Percentiles rank a stretch among this genome's conserved stretches.
phyloP scores from a whole-genome alignment of 2,329 filamentous ascomycete genomes.

The Atkinsonella hypoxylon region DNA sequence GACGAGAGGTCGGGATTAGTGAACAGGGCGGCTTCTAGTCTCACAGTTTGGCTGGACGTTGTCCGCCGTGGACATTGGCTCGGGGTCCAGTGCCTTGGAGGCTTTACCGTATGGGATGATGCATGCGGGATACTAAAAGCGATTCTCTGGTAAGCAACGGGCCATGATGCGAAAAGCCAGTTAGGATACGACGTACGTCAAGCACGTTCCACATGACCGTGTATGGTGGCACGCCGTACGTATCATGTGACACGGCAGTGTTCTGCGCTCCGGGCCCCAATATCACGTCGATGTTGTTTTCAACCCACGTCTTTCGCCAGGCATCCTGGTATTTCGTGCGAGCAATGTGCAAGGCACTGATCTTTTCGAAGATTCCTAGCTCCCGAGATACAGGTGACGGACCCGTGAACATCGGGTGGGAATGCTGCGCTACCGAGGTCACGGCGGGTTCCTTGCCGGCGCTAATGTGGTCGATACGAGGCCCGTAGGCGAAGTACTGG shows the following conservation, averaged over 20 bases:
- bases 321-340: conserved; percentile 19
- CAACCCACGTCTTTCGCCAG: conserved; percentile 29
- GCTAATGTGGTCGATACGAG: neutral
- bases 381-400: conserved; percentile 5
- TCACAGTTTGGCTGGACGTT: conserved; percentile 1
- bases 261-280: conserved; percentile 35
- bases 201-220: conserved; percentile 39
- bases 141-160: too few species aligned
- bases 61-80: conserved; percentile 3
- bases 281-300: conserved; percentile 35
- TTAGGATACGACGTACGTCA: conserved; percentile 26
- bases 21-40: neutral
- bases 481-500: neutral
- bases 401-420: neutral
- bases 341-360: conserved; percentile 11
- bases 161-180: neutral
- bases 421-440: neutral
- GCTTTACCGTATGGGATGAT: conserved; percentile 33
- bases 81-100: conserved; percentile 2
- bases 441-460: conserved; percentile 1
- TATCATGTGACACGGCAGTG: conserved; percentile 40
- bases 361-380: conserved; percentile 22
- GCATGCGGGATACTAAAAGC: conserved; percentile 34
- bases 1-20: too few species aligned
- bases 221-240: conserved; percentile 32